These are phyloP conservation scores for Vitellaria paradoxa DNA, from an alignment of 179 eudicot species.

Conservation along the genomic window DNA sequence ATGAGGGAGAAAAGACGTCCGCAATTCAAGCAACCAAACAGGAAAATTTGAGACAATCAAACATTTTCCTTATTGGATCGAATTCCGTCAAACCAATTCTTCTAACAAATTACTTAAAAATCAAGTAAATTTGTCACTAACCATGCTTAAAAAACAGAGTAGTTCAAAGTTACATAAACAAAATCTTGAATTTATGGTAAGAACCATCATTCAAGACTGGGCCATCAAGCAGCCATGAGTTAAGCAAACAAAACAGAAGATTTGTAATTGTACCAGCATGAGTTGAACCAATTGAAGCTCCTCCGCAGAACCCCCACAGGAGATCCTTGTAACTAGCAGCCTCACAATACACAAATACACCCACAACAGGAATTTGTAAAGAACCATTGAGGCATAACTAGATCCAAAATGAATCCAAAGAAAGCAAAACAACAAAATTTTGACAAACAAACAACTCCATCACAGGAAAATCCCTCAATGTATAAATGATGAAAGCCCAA, in stretches of 20 bases:
- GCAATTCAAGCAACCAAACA: background rate
- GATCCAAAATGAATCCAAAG: background rate
- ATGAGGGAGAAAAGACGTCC: background rate
- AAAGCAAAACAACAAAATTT: background rate
- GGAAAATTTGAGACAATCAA: background rate
- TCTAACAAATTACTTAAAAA: background rate
- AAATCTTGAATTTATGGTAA: constrained; percentile 1
- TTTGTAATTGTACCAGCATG: background rate
- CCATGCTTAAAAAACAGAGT: background rate
- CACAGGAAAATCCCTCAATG: background rate
- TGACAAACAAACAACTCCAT: background rate
- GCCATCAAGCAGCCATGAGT: background rate
- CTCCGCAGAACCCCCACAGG: background rate
- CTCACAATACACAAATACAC: background rate
- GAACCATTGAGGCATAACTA: background rate
- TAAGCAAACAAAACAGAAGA: background rate
- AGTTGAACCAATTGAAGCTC: background rate
- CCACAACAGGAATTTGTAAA: background rate
- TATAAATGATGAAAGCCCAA: background rate
- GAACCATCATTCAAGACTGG: background rate
- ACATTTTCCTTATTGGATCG: background rate
- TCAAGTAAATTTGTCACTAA: background rate
- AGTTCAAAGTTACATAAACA: background rate
- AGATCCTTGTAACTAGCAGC: background rate
- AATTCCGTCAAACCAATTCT: background rate